Percentiles rank a stretch among this genome's conserved stretches.
These are phyloP conservation scores for Danielozyma ontarioensis DNA, from an alignment of 805 yeast genomes.

Conservation along the genomic window DNA sequence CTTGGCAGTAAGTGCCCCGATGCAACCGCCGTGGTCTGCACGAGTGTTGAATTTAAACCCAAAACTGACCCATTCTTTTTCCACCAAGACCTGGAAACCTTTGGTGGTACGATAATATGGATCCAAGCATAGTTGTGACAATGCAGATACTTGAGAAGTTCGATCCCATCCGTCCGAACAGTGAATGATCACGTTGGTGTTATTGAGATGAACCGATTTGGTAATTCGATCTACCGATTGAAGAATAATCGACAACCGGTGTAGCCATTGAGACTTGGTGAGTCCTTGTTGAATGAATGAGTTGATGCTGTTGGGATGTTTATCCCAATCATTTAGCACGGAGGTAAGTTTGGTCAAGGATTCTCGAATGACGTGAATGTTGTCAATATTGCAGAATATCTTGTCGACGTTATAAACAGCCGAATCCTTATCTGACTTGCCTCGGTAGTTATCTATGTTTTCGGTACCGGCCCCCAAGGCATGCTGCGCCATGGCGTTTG, in stretches of 20 bases:
- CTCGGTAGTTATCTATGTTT: constrained; percentile 77
- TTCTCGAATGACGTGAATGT: constrained; percentile 93
- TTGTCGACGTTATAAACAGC: constrained; percentile 44
- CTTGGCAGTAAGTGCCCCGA: constrained; percentile 31
- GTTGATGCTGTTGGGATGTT: constrained; percentile 32
- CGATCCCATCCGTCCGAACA: constrained; percentile 99
- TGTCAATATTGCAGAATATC: constrained; percentile 85
- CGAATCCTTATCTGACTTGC: constrained; percentile 9
- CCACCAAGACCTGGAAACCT: constrained; percentile 81
- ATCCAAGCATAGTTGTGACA: constrained; percentile 82
- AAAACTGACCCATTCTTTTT: constrained; percentile 93
- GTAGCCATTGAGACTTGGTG: constrained; percentile 73
- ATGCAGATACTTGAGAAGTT: constrained; percentile 81
- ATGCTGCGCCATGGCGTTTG: constrained; percentile 94
- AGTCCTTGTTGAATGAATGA: constrained; percentile 43
- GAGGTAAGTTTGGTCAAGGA: constrained; percentile 60
- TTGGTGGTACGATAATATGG: constrained; percentile 84
- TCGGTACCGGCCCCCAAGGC: constrained; percentile 99
- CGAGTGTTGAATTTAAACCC: constrained; percentile 88
- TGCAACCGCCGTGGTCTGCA: constrained; percentile 64
- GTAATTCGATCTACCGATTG: constrained; percentile 74
- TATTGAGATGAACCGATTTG: constrained; percentile 76
- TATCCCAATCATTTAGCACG: constrained; percentile 64
- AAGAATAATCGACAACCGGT: constrained; percentile 60
- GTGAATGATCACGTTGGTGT: constrained; percentile 80